phyloP scores from a whole-genome alignment of 768 basidiomycete species.

The Lentinula lateritia region DNA sequence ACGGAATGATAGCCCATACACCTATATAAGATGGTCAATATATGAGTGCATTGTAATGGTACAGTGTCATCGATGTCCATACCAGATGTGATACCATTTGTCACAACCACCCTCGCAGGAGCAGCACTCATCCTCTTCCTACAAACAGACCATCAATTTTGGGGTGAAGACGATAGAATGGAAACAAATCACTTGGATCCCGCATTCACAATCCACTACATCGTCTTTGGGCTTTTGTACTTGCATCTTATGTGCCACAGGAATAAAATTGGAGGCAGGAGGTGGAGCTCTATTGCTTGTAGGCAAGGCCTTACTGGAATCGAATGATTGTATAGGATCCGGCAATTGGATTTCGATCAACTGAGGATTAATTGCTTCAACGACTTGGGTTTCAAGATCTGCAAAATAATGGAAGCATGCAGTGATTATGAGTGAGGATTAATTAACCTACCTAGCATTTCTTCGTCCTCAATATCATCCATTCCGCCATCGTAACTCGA shows the following conservation, averaged over 20 bases:
- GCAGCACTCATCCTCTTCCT: constrained; percentile 54
- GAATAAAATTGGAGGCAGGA: background rate
- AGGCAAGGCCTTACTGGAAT: constrained; percentile 9
- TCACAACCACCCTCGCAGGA: constrained; percentile 72
- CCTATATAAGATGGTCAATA: constrained; percentile 14
- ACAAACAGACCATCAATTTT: background rate
- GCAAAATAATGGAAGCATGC: background rate
- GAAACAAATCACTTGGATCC: constrained; percentile 39
- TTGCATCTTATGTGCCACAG: background rate
- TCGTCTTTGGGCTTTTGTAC: constrained; percentile 21
- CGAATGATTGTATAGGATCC: constrained; percentile 33
- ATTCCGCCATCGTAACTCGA: constrained; percentile 8
- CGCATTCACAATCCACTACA: constrained; percentile 66
- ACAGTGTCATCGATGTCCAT: constrained; percentile 12
- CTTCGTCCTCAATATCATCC: constrained; percentile 25
- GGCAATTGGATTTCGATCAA: constrained; percentile 14
- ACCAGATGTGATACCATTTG: constrained; percentile 78
- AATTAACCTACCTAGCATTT: constrained; percentile 41
- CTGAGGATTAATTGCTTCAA: constrained; percentile 1
- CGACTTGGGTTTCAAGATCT: constrained; percentile 40
- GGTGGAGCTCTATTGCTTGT: background rate
- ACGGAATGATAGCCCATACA: constrained; percentile 56
- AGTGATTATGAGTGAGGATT: background rate
- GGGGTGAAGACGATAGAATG: background rate
- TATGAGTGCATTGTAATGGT: background rate